Evolutionary conservation across 805 yeast species (phyloP), one percentile per base, ranked within the genome.

Genomic region (Saccharomycopsis sp.): DNA sequence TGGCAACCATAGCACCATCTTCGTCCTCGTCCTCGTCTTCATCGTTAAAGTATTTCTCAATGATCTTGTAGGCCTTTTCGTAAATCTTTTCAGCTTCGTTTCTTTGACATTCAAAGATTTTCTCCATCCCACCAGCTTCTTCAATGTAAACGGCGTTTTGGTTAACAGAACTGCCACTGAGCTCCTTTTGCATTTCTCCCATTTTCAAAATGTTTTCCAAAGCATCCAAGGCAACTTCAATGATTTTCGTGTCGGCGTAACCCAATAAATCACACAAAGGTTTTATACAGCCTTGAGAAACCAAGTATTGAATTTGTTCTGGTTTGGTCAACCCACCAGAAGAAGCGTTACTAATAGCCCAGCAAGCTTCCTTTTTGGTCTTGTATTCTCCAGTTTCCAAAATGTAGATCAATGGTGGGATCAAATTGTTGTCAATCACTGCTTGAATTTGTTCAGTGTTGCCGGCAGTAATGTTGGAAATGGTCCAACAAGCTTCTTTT

Each of bases 401-500:
- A 49, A 80, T 65, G 59, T 87, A 79, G 53, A 92, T 78, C 50
- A 85, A 73, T 45, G 88, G 95, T 30, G 97, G 98, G 50, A 92
- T 79, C 59, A 92, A 70, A 65, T 92, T 92, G 47, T 89, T 80
- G 59, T 88, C 95, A 54, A 92, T 88, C 38, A 92, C 97, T 12
- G 96, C 89, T 67, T 89, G 96, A 55, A 89, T 87, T 68, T 92
- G 98, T 48, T 82, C 88, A 17, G 88, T 65, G 61, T 85, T 92
- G 55, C 98, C 98, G 17, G 98, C 98, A 26, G 98, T 92, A 58
- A 92, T 88, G 65, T 92, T 92, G 45, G 96, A 88, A 49, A 92
- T 80, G 29, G 98, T 89, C 98, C 98, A 92, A 68, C 98, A 87
- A 4, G 97, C 95, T 68, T 92, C 98, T 62, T 92, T 92, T 58